Percentiles rank a stretch among this genome's conserved stretches.
Conservation (phyloP, 2,329 filamentous ascomycete species). For the Fusarium irregulare region DNA sequence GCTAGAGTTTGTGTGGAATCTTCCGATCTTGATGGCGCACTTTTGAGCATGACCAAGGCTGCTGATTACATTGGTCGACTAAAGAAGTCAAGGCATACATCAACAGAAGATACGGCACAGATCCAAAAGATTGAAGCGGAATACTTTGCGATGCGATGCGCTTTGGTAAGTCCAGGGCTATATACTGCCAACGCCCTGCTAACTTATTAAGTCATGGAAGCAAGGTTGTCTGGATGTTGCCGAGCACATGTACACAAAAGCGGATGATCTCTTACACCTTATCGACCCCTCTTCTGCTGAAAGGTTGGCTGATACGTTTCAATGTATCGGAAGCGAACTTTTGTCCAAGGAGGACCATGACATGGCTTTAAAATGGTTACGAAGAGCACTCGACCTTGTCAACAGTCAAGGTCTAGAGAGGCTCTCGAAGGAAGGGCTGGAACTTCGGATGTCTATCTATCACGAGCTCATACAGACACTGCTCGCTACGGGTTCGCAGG, state of each 20-base stretch:
- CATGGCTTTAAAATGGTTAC: constrained; percentile 77
- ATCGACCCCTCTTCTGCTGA: constrained; percentile 66
- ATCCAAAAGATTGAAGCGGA: constrained; percentile 62
- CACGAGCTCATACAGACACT: constrained; percentile 70
- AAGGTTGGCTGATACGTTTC: constrained; percentile 73
- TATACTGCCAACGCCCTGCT: constrained; percentile 14
- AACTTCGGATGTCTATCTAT: constrained; percentile 74
- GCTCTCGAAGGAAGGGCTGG: constrained; percentile 68
- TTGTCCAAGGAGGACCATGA: constrained; percentile 63
- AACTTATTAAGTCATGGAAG: constrained; percentile 72
- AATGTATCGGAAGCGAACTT: constrained; percentile 75
- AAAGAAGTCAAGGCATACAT: constrained; percentile 7
- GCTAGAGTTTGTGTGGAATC: constrained; percentile 63
- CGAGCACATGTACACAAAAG: constrained; percentile 79
- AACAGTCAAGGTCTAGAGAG: constrained; percentile 64
- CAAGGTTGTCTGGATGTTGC: constrained; percentile 79
- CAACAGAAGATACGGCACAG: neutral
- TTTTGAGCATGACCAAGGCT: constrained; percentile 71
- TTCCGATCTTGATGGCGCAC: constrained; percentile 66
- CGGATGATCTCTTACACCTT: constrained; percentile 53
- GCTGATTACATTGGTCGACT: constrained; percentile 61
- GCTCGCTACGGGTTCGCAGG: constrained; percentile 59
- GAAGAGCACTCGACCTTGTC: constrained; percentile 72
- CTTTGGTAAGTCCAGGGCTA: constrained; percentile 65
- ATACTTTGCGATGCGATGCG: constrained; percentile 73